phyloP scores from a whole-genome alignment of 2,329 filamentous ascomycete genomes.

The Alternaria metachromatica region DNA sequence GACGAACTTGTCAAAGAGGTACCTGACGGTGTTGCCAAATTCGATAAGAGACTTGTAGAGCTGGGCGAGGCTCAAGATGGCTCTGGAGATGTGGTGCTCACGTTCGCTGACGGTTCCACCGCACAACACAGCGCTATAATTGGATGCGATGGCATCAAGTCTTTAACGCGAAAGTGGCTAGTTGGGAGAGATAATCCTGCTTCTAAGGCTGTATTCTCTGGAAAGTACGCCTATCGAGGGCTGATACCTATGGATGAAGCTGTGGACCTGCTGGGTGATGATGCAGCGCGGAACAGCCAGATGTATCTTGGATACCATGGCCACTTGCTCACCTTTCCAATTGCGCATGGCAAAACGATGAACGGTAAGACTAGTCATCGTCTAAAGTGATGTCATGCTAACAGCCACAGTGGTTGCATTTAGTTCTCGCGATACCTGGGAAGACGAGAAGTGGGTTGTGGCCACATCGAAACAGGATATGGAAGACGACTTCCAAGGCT shows the following conservation, averaged over 20 bases:
- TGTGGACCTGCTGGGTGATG: constrained; percentile 56
- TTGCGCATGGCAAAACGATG: constrained; percentile 63
- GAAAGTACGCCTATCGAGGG: constrained; percentile 68
- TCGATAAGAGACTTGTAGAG: constrained; percentile 51
- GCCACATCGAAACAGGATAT: constrained; percentile 42
- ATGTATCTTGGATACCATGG: constrained; percentile 66
- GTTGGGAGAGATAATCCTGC: constrained; percentile 56
- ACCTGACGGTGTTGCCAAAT: constrained; percentile 52
- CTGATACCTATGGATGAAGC: constrained; percentile 67
- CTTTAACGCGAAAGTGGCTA: constrained; percentile 60
- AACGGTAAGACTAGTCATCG: constrained; percentile 52
- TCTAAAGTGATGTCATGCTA: neutral
- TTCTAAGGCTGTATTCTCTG: constrained; percentile 59
- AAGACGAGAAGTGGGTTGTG: constrained; percentile 43
- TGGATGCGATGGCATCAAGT: constrained; percentile 72
- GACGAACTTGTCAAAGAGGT: constrained; percentile 59
- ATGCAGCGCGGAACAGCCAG: constrained; percentile 59
- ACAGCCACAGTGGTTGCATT: constrained; percentile 45
- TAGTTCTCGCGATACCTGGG: constrained; percentile 41
- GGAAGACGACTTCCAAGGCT: constrained; percentile 37
- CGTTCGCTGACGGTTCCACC: constrained; percentile 56
- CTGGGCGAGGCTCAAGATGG: constrained; percentile 37
- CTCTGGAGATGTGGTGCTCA: constrained; percentile 45
- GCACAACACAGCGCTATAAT: constrained; percentile 60
- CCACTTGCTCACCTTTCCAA: constrained; percentile 68